A percentile compares a stretch with the other conserved stretches of the same genome.
phyloP scores from a whole-genome alignment of 805 yeast genomes.

The Maudiozyma barnettii region DNA sequence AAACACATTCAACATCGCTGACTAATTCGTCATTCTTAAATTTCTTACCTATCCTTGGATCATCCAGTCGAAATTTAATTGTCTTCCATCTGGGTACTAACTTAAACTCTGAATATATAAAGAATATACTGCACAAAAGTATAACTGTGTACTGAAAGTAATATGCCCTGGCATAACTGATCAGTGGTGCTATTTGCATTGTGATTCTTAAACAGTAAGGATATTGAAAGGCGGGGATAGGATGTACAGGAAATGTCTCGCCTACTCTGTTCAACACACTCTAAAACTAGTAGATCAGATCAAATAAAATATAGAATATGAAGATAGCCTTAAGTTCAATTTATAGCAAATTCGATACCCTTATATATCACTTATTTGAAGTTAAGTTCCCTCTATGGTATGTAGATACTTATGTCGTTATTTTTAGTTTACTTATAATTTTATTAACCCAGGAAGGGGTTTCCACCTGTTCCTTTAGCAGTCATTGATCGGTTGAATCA shows the following conservation, averaged over 20 bases:
- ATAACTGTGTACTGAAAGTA: slow-evolving; percentile 9
- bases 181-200: not conserved
- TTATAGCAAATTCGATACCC: no score
- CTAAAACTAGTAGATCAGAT: no score
- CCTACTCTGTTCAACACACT: no score
- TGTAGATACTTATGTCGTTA: no score
- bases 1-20: slow-evolving; percentile 13
- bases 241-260: not conserved
- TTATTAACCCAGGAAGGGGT: no score
- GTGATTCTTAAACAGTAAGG: not conserved
- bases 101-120: slow-evolving; percentile 9
- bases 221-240: not conserved
- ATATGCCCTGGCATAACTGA: slow-evolving; percentile 7
- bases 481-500: no score
- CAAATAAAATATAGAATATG: no score
- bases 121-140: slow-evolving; percentile 9
- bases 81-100: slow-evolving; percentile 12
- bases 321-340: no score
- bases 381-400: no score
- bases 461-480: no score
- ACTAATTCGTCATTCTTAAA: slow-evolving; percentile 18
- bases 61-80: slow-evolving; percentile 8
- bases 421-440: no score
- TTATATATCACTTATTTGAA: no score
- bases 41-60: slow-evolving; percentile 12